Evolutionary conservation across 257 asterid species (phyloP), one percentile per base, ranked within the genome.

Genomic region (Avicennia marina): DNA sequence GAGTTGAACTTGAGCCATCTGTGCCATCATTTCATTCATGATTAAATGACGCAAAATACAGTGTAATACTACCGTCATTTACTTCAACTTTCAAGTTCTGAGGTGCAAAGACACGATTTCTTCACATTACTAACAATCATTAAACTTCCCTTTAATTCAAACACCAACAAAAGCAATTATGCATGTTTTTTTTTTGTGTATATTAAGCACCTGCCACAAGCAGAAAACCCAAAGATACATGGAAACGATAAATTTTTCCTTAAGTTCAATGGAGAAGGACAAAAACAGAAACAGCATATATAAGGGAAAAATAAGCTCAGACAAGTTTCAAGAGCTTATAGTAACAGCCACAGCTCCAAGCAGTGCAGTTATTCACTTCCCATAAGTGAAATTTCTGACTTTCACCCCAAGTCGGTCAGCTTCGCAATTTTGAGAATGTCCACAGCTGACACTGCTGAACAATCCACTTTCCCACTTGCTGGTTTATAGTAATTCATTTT

Each of bases 1-100:
- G 53, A 91, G 90, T 50, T 81, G 69, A 63, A 88, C 81, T 55
- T 56, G 83, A 52, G 78, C 81, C 91, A 91, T 85, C 98, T 91
- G 86, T 65, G 21, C 42, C 56, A 65, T 60, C 32, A 48, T 58
- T 48, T 18, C 36, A 56, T 19, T 25, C 21, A 51, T 46, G 38
- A 49, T 58, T 38, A 48, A 49, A 15, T 26, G 53, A 47, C 50
- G 51, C 9, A 29, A 25, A 25, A 43, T 46, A n/a, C n/a, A n/a
- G n/a, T 12, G 6, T n/a, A 40, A n/a, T 56, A 43, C 15, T 42
- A 13, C 36, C 24, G 50, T 31, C 22, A 73, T 49, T 41, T 20
- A 27, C 47, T 43, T 34, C 20, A 62, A 22, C 17, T 19, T 41
- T 42, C 31, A 33, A 13, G 13, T 33, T 39, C 25, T 16, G 25